Base-by-base conservation (phyloP, 257 asterid species). In the Plantago major region DNA sequence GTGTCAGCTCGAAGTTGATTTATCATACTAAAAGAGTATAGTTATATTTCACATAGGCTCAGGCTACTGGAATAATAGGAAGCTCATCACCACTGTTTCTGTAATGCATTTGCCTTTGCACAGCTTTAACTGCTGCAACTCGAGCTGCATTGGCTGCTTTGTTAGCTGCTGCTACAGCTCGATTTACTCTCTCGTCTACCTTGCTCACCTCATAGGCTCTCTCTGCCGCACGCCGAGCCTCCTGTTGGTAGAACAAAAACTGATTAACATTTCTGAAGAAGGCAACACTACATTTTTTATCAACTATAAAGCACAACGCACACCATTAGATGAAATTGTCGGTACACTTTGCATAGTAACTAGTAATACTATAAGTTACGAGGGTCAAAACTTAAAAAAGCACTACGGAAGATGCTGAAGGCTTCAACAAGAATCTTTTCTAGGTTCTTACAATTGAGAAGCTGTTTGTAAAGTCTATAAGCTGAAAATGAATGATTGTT, bases 111-210 rank as follows among this genome's bases (percentile, higher is more conserved):
- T 83, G 92, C 78, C 77, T 90, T 56, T 90, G 97, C 55, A 83
- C 88, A 8, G 95, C 91, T 67, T 84, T 87, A 2, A 87, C 92
- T 7, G 97, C 95, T 10, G 92, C 92, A 16, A 87, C 95, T 80
- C 95, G 76, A 48, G 95, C 95, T 30, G 95, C 89, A 74, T 82
- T 87, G 17, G 95, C 97, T 15, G 97, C 89, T 65, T 65, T 76
- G 69, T 86, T 86, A 46, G 95, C 94, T 13, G 91, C 76, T 47
- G 85, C 77, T 6, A 89, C 85, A 42, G 94, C 95, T 55, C 87
- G 52, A 74, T 82, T 89, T 57, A 89, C 94, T 76, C 95, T 79
- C 79, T 84, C 97, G 46, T 89, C 95, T 52, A 89, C 97, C 64
- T 89, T 89, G 55, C 77, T 69, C 61, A 89, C 95, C 62, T 86